Conservation (phyloP, 1,139 yeast genomes). For the Pichia sp. region DNA sequence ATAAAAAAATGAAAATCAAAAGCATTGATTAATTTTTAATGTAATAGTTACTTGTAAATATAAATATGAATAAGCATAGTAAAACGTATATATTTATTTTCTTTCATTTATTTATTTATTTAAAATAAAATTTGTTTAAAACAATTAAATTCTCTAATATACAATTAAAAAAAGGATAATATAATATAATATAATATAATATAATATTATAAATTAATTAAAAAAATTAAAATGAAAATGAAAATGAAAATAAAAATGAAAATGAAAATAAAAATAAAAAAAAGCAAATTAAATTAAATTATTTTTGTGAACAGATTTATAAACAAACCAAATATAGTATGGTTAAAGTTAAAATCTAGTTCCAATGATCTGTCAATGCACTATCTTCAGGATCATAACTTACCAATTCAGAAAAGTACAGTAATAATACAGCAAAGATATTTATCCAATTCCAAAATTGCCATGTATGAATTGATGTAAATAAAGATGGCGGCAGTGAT, state of each 20-base stretch:
- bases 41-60: no score
- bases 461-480: slow-evolving; percentile 60
- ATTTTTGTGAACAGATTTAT: background rate
- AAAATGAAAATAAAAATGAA: background rate
- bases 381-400: slow-evolving; percentile 30
- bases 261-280: background rate
- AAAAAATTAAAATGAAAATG: background rate
- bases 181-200: no score
- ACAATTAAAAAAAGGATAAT: no score
- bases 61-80: no score
- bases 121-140: no score
- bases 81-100: no score
- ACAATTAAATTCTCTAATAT: no score
- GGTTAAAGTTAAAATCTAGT: slow-evolving; percentile 2
- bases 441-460: slow-evolving; percentile 97
- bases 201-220: background rate
- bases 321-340: background rate
- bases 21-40: no score
- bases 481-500: background rate
- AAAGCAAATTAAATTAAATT: background rate
- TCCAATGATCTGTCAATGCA: slow-evolving; percentile 30
- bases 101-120: no score
- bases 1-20: background rate
- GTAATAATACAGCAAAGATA: slow-evolving; percentile 68
- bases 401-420: slow-evolving; percentile 69